Evolutionary conservation across 805 yeast genomes (phyloP).

Genomic region (Metschnikowia gelsemii): DNA sequence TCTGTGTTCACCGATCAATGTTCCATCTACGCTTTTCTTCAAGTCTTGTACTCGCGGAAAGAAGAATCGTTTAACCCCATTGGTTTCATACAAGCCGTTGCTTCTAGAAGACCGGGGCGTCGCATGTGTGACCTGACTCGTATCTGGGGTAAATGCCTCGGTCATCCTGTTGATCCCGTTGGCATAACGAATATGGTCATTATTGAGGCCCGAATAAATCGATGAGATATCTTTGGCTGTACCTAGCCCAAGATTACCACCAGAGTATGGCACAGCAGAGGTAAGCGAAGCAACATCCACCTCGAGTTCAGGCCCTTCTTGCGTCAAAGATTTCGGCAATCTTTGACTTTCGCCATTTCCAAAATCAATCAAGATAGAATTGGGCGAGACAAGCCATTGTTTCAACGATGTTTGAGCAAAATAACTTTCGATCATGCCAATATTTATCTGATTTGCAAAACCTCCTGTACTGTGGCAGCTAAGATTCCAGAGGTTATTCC

Average conservation of each 20-base stretch:
- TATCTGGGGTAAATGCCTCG: constrained; percentile 11
- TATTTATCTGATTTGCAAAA: constrained; percentile 15
- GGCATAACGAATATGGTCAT: constrained; percentile 15
- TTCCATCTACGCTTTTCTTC: constrained; percentile 16
- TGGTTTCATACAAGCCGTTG: neutral
- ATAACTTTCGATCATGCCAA: constrained; percentile 27
- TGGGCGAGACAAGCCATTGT: constrained; percentile 34
- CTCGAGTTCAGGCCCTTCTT: neutral
- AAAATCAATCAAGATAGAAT: constrained; percentile 21
- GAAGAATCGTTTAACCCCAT: constrained; percentile 1
- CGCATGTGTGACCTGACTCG: constrained; percentile 17
- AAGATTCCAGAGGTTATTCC: neutral
- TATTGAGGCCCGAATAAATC: constrained; percentile 36
- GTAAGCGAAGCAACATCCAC: constrained; percentile 3
- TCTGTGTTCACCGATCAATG: neutral
- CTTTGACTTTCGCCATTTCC: constrained; percentile 5
- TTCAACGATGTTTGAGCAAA: constrained; percentile 27
- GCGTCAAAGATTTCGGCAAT: neutral
- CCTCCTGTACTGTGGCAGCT: neutral
- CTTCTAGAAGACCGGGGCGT: constrained; percentile 8
- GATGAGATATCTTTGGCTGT: constrained; percentile 42
- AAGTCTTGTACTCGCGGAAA: constrained; percentile 21
- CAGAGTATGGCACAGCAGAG: neutral
- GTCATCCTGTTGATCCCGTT: neutral
- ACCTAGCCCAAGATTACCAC: constrained; percentile 35